A percentile compares a stretch with the other conserved stretches of the same genome.
These are phyloP conservation scores for Blastobotrys proliferans DNA, from an alignment of 1,139 yeast genomes.

Conservation along the genomic window DNA sequence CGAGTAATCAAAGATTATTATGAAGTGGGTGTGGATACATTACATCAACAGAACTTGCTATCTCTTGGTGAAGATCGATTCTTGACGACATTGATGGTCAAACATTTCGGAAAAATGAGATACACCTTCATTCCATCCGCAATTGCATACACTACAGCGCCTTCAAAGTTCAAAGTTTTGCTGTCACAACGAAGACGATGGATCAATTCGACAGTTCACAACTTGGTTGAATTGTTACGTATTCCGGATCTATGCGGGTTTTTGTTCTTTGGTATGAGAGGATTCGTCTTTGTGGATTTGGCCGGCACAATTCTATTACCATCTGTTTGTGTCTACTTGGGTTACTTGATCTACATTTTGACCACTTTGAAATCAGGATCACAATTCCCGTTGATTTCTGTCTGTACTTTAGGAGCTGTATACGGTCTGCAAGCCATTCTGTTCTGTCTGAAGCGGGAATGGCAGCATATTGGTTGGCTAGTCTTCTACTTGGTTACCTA, in stretches of 20 bases:
- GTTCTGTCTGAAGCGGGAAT: conserved; percentile 83
- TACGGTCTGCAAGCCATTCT: conserved; percentile 87
- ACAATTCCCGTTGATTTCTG: conserved; percentile 76
- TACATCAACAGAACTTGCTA: conserved; percentile 35
- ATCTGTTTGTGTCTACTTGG: conserved; percentile 75
- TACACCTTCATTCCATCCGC: conserved; percentile 35
- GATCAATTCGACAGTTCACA: conserved; percentile 39
- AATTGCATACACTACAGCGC: conserved; percentile 33
- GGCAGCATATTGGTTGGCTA: conserved; percentile 81
- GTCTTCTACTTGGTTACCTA: conserved; percentile 72
- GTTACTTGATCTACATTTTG: conserved; percentile 62
- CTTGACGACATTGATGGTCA: conserved; percentile 34
- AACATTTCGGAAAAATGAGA: conserved; percentile 33
- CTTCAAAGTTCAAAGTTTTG: conserved; percentile 30
- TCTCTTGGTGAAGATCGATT: conserved; percentile 37
- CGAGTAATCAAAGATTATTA: conserved; percentile 34
- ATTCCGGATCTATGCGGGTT: conserved; percentile 35
- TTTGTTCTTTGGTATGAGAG: conserved; percentile 37
- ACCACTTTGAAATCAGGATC: conserved; percentile 60
- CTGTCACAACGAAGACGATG: conserved; percentile 38
- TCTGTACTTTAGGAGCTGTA: conserved; percentile 67
- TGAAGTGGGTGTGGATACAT: conserved; percentile 32
- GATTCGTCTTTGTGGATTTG: conserved; percentile 34
- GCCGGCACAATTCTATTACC: conserved; percentile 62
- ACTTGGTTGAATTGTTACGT: conserved; percentile 33